Evolutionary conservation across 2,329 filamentous ascomycete species (phyloP), one percentile per base, ranked within the genome.

Genomic region (Fusarium sacchari): DNA sequence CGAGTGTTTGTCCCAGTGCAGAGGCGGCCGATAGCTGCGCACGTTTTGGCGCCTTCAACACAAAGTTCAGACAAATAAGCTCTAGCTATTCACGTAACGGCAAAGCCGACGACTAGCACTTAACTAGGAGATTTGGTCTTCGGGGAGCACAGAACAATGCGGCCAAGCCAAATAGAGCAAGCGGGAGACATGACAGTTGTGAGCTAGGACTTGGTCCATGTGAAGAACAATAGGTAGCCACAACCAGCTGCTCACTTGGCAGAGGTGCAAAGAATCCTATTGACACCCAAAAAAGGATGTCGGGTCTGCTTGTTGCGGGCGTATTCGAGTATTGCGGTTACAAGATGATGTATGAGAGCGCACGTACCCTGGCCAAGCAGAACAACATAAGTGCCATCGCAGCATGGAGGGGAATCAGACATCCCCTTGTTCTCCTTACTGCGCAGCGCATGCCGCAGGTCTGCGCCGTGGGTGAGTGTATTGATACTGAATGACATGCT

Each of bases 201-300:
- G 36, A 50, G 63, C 43, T 44, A 56, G 42, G 65, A 62, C 47
- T 60, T 46, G 42, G 40, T 46, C 60, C 49, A 57, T 47, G 46
- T 40, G 40, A 10, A 58, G 55, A 73, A 73, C 70, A 70, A 73
- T 71, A 59, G 57, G 43, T 43, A 71, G 70, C 57, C 70, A 63
- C 53, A 56, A 71, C 71, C 40, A 56, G 56, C 47, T 49, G 34
- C 47, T 44, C 18, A 18, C 56, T 62, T 60, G 50, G 39, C 59
- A 60, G n/a, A 37, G 52, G 26, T 46, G 46, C n/a, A 43, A 53
- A 42, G 37, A 42, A 43, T 61, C 50, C 57, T 73, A 71, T 73
- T 73, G 56, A 63, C 44, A 22, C 47, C 70, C 50, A 60, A 71
- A 71, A 37, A 42, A 47, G 57, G 60, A 43, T 22, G 43, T 17